Evolutionary conservation across 495 filamentous ascomycete species (phyloP), one percentile per base, ranked within the genome.

Genomic region (Trichocladium uniseriatum): DNA sequence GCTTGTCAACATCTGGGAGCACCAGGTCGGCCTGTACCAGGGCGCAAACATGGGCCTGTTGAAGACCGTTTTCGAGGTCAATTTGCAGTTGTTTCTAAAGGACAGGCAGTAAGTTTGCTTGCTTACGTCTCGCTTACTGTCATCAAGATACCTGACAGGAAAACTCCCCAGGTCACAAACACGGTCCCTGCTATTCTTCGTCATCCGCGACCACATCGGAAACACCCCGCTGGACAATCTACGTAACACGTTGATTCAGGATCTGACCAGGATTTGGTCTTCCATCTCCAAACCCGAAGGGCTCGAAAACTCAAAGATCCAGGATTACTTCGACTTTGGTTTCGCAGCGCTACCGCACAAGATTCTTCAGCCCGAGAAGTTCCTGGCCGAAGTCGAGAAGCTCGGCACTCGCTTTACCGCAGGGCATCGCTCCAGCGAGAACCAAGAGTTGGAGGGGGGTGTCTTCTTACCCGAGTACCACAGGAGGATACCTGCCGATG

Each of bases 1-100:
- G 51, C 94, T 98, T 63, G 86, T 98, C 62, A 98, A 98, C 59
- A 90, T 98, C 52, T 98, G 92, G 92, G 92, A 98, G 69, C 90
- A 95, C 67, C 92, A 98, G 67, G 92, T 98, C 42, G 92, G 92
- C 18, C 67, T 98, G 60, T 98, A 98, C 61, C 92, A 98, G 69
- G 92, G 92, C 44, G 92, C 92, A 50, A 98, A 98, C 66, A 98
- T 98, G 92, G 92, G 92, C 2, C 64, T 98, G 52, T 67, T 98
- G 51, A 98, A 98, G 73, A 97, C 94, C 10, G 92, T 98, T 6
- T 98, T 98, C 60, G 92, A 98, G 70, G 92, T 98, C 60, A 97
- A 98, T 64, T 62, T 98, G 59, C 92, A 96, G 67, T 70, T 98
- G 19, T 98, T 98, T 63, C 65, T 96, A 40, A 98, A 95, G 70